Percentiles rank a stretch among this genome's conserved stretches.
Evolutionary conservation across 306 rosid species (phyloP).

Genomic region (Trifolium repens): DNA sequence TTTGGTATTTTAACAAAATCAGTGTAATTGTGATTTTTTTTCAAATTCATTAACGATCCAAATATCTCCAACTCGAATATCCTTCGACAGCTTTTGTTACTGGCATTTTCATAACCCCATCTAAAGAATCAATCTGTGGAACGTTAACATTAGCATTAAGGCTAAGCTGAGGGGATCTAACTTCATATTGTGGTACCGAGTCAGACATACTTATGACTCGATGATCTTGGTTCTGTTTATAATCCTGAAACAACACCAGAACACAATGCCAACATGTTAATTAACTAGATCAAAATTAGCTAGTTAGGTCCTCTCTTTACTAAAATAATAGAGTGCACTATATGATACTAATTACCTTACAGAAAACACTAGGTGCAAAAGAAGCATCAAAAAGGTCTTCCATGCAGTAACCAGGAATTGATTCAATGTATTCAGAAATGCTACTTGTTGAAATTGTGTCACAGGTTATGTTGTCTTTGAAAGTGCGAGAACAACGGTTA

Average conservation of each 20-base stretch:
- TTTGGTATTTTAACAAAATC: no score
- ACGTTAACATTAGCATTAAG: neutral
- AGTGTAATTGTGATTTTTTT: no score
- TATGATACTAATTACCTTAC: slow-evolving; percentile 53
- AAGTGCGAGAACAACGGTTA: neutral
- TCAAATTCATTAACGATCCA: no score
- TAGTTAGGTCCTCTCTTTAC: neutral
- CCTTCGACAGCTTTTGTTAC: slow-evolving; percentile 16
- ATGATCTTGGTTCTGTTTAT: slow-evolving; percentile 41
- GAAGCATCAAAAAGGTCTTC: slow-evolving; percentile 80
- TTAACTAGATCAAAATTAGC: neutral
- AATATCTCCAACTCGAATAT: neutral
- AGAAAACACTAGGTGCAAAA: slow-evolving; percentile 51
- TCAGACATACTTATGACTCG: neutral
- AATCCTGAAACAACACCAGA: slow-evolving; percentile 43
- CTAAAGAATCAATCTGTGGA: slow-evolving; percentile 27
- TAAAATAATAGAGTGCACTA: neutral
- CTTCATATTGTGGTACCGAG: slow-evolving; percentile 42
- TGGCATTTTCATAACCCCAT: slow-evolving; percentile 28
- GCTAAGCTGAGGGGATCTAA: slow-evolving; percentile 24
- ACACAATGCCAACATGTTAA: neutral
- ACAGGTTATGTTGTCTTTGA: slow-evolving; percentile 41
- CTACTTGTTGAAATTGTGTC: slow-evolving; percentile 66
- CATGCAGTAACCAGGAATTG: slow-evolving; percentile 74
- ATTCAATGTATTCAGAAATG: slow-evolving; percentile 76